phyloP scores from a whole-genome alignment of 2,329 filamentous ascomycete genomes.

The Colletotrichum viniferum region DNA sequence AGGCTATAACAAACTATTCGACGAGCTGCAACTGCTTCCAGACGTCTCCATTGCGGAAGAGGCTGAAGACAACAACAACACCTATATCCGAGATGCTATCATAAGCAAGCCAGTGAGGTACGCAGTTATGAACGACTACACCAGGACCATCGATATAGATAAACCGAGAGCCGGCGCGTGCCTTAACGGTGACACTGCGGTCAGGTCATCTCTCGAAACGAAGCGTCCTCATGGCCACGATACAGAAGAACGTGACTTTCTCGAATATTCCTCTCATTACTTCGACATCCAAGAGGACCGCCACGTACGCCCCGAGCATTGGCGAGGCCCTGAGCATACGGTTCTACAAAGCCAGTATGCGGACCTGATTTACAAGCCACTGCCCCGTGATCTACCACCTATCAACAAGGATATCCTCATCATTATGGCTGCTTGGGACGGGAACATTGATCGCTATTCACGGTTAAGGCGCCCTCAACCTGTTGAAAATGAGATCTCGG shows the following conservation, averaged over 20 bases:
- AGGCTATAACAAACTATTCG: conserved; percentile 37
- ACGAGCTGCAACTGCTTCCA: conserved; percentile 37
- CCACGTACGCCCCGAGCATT: neutral
- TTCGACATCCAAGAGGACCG: neutral
- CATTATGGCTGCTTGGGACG: conserved; percentile 37
- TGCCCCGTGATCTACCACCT: conserved; percentile 38
- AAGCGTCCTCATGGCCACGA: fast-evolving
- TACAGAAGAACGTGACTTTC: neutral
- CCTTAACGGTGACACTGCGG: neutral
- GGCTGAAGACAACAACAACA: conserved; percentile 30
- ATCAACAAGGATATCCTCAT: conserved; percentile 42
- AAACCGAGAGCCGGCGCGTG: neutral
- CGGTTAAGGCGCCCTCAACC: conserved; percentile 33
- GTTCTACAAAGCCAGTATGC: conserved; percentile 7
- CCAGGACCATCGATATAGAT: neutral
- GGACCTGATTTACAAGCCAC: conserved; percentile 29
- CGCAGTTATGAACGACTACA: conserved; percentile 41
- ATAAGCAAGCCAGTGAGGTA: conserved; percentile 30
- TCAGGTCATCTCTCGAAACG: neutral
- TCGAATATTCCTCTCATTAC: neutral
- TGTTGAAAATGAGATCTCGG: conserved; percentile 27
- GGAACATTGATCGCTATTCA: conserved; percentile 42
- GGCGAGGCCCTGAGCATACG: neutral
- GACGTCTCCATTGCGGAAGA: conserved; percentile 41
- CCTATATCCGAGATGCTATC: conserved; percentile 34